Percentiles rank a stretch among this genome's conserved stretches.
Conservation (phyloP, 768 basidiomycete genomes). For the Rubroboletus satanas region DNA sequence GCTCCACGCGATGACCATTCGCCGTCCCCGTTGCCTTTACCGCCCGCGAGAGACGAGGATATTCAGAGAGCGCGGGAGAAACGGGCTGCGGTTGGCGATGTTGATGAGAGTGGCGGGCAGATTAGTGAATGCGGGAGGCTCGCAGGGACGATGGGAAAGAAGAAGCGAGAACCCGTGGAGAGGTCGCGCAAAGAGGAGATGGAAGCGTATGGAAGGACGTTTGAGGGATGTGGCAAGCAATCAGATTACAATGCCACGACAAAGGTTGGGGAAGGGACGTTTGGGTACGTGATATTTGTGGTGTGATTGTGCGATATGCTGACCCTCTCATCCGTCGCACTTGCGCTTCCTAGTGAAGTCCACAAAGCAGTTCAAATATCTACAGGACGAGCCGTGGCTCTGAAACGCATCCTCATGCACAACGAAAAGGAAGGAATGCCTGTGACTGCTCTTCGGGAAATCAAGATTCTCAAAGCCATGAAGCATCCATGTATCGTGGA, state of each 20-base stretch:
- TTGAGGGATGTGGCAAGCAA: slow-evolving; percentile 68
- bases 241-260: slow-evolving; percentile 75
- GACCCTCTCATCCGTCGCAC: background rate
- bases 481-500: slow-evolving; percentile 83
- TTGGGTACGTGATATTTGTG: slow-evolving; percentile 62
- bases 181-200: slow-evolving; percentile 63
- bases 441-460: slow-evolving; percentile 93
- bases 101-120: slow-evolving; percentile 7
- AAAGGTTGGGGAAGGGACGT: slow-evolving; percentile 95
- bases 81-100: slow-evolving; percentile 8
- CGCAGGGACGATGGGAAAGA: slow-evolving; percentile 10
- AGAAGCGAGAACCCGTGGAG: slow-evolving; percentile 42
- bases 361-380: slow-evolving; percentile 76
- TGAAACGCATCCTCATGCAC: slow-evolving; percentile 95
- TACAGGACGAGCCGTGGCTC: slow-evolving; percentile 65
- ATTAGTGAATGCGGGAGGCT: background rate
- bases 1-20: slow-evolving; percentile 47
- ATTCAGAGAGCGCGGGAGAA: slow-evolving; percentile 26
- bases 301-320: slow-evolving; percentile 5
- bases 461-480: slow-evolving; percentile 90
- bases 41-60: slow-evolving; percentile 29
- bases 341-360: slow-evolving; percentile 60
- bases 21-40: slow-evolving; percentile 37
- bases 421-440: slow-evolving; percentile 97
- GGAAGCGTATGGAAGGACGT: slow-evolving; percentile 61